Evolutionary conservation across 345 rosid species (phyloP).

Genomic region (Salix udensis): DNA sequence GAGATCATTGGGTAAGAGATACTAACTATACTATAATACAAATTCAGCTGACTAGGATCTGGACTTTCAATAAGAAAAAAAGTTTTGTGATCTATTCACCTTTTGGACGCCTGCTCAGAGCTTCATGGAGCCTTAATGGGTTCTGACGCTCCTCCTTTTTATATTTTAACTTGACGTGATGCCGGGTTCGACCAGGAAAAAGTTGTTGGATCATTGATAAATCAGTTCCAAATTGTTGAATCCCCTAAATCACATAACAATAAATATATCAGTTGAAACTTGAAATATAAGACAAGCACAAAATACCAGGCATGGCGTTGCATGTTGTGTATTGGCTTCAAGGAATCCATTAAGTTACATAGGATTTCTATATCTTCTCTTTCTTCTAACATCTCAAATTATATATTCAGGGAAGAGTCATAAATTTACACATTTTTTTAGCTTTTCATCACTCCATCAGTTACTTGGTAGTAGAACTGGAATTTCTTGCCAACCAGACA

Average conservation of each 20-base stretch:
- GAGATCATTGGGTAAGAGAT: not conserved
- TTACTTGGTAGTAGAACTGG: not conserved
- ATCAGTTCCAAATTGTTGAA: slow-evolving; percentile 76
- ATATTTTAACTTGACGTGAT: slow-evolving; percentile 64
- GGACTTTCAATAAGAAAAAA: not conserved
- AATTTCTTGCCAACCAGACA: too few species aligned
- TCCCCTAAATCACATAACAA: slow-evolving; percentile 39
- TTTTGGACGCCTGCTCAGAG: slow-evolving; percentile 50
- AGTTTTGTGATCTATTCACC: slow-evolving; percentile 28
- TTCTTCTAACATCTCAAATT: not conserved
- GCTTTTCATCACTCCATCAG: not conserved
- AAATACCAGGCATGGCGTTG: not conserved
- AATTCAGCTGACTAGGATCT: not conserved
- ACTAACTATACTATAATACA: not conserved
- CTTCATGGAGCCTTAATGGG: slow-evolving; percentile 57
- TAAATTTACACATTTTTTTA: not conserved
- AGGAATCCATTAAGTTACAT: not conserved
- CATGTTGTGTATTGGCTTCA: not conserved
- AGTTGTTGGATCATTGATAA: slow-evolving; percentile 66
- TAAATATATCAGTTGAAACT: not conserved
- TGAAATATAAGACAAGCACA: slow-evolving; percentile 1
- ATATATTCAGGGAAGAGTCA: not conserved
- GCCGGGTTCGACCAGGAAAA: slow-evolving; percentile 64
- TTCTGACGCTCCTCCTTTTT: slow-evolving; percentile 72
- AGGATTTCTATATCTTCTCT: not conserved